These are phyloP conservation scores for Trametes sp. DNA, from an alignment of 1,284 basidiomycete species.

Conservation along the genomic window DNA sequence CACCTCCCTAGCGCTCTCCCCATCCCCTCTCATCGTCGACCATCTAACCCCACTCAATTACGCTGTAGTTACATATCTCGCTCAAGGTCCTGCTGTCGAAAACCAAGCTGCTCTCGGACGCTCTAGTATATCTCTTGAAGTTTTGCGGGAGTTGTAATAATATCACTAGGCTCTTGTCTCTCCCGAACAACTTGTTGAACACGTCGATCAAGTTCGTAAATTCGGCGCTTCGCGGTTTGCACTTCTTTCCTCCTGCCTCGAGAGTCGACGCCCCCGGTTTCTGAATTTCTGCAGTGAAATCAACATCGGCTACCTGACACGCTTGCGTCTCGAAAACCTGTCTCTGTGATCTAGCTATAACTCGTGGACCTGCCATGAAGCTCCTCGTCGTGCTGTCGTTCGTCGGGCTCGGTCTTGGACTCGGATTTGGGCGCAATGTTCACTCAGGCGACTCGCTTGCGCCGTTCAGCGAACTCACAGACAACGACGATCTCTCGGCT, in stretches of 20 bases:
- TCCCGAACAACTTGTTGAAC: background rate
- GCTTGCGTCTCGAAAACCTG: background rate
- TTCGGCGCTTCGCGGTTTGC: background rate
- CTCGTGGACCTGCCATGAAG: background rate
- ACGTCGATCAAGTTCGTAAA: background rate
- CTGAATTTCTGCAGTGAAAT: background rate
- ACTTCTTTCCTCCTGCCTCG: background rate
- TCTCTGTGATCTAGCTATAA: background rate
- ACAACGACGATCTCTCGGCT: background rate
- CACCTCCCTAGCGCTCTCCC: background rate
- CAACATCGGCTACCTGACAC: background rate
- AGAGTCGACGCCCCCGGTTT: background rate
- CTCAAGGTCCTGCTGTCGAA: background rate
- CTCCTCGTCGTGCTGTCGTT: constrained; percentile 4
- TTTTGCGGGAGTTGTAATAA: background rate
- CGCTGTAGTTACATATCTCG: background rate
- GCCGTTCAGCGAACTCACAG: background rate
- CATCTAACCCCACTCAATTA: no score
- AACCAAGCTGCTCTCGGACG: background rate
- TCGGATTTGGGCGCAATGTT: background rate
- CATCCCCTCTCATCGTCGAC: background rate
- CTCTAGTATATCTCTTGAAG: background rate
- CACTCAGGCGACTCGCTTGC: background rate
- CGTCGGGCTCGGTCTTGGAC: background rate
- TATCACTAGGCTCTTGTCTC: background rate